phyloP scores from a whole-genome alignment of 2,329 filamentous ascomycete genomes.

The Apiospora pterosperma region DNA sequence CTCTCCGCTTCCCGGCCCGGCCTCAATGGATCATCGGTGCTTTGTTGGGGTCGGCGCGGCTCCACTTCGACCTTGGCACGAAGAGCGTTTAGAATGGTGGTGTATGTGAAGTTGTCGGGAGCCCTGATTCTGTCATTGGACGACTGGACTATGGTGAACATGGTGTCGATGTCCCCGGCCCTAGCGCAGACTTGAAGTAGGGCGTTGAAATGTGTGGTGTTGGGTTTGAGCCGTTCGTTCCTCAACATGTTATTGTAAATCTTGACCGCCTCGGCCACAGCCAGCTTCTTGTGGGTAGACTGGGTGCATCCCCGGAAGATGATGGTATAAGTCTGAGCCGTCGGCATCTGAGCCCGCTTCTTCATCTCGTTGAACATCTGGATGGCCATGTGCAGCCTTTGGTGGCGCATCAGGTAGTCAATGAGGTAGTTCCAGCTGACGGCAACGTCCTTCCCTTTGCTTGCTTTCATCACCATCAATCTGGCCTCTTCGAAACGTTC shows the following conservation, averaged over 20 bases:
- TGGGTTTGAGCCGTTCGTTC: conserved; percentile 63
- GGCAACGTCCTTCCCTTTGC: conserved; percentile 57
- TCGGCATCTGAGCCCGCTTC: conserved; percentile 79
- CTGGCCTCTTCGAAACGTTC: conserved; percentile 65
- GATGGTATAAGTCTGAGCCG: conserved; percentile 78
- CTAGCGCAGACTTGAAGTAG: conserved; percentile 78
- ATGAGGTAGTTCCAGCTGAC: conserved; percentile 91
- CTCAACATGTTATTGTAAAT: conserved; percentile 74
- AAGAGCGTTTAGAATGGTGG: conserved; percentile 77
- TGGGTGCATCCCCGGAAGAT: conserved; percentile 71
- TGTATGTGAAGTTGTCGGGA: conserved; percentile 73
- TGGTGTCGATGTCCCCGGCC: conserved; percentile 70
- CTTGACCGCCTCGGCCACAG: conserved; percentile 65
- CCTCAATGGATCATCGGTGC: conserved; percentile 21
- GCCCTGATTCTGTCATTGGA: conserved; percentile 62
- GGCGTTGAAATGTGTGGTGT: conserved; percentile 83
- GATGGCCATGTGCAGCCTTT: conserved; percentile 61
- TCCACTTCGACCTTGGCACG: conserved; percentile 39
- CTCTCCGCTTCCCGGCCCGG: conserved; percentile 21
- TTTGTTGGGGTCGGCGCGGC: conserved; percentile 16
- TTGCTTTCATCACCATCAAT: conserved; percentile 66
- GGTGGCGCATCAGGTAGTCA: conserved; percentile 61
- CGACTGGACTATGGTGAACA: conserved; percentile 74
- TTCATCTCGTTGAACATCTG: conserved; percentile 99
- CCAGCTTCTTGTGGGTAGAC: conserved; percentile 54